These are phyloP conservation scores for Lasiosphaeriaceae sp. DNA, from an alignment of 495 filamentous ascomycete species.

Conservation along the genomic window DNA sequence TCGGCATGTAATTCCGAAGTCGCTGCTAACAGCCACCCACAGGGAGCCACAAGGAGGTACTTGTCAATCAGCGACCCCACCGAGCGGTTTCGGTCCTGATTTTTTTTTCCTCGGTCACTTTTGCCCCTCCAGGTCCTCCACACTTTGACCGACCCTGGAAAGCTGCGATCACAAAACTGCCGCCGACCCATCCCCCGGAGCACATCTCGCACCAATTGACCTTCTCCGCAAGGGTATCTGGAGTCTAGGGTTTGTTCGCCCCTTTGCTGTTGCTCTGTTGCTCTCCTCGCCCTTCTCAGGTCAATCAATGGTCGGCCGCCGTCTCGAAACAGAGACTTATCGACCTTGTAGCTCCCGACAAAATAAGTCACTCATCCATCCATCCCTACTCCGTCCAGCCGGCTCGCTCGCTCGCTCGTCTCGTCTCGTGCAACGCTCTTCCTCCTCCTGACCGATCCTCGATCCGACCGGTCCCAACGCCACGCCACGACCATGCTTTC, in stretches of 20 bases:
- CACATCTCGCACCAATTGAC: constrained; percentile 19
- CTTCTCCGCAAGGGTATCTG: constrained; percentile 15
- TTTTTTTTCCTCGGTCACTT: constrained; percentile 24
- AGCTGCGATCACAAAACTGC: constrained; percentile 16
- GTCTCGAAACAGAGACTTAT: constrained; percentile 24
- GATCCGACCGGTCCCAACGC: not conserved
- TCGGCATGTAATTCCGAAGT: not conserved
- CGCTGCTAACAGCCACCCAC: not conserved
- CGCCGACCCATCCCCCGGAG: constrained; percentile 16
- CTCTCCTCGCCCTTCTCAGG: constrained; percentile 6
- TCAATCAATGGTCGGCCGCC: constrained; percentile 24
- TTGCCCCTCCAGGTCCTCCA: constrained; percentile 25
- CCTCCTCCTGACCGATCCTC: not conserved
- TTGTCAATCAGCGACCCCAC: not conserved
- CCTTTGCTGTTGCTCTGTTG: constrained; percentile 5
- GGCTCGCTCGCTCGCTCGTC: not conserved
- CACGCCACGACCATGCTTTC: constrained; percentile 25
- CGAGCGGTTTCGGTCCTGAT: constrained; percentile 35
- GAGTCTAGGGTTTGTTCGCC: constrained; percentile 18
- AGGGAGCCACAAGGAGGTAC: too few relatives aligned
- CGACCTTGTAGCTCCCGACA: not conserved
- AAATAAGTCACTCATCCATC: not conserved
- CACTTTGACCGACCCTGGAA: constrained; percentile 18
- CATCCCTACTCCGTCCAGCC: not conserved
- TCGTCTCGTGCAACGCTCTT: not conserved